Evolutionary conservation across 176 grass and related monocot species (phyloP), one percentile per base, ranked within the genome.

Genomic region (Hsuehochloa calcarea): DNA sequence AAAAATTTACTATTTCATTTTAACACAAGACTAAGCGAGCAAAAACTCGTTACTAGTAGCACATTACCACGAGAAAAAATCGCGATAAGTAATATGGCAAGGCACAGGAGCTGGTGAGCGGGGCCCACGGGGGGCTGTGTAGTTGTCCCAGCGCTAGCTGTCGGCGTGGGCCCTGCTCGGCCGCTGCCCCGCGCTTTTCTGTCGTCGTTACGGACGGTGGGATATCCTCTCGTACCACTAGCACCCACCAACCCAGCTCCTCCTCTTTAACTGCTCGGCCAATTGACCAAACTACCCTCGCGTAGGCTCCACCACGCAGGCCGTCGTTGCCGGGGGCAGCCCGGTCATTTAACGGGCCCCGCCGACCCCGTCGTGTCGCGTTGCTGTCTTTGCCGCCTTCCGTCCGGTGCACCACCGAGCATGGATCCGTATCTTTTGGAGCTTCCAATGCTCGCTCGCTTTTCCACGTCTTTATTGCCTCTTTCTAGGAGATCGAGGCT

Each of bases 181-280:
- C 62, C 46, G 46, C 46, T 15, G 13, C 46, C 13, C 13, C 3
- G 45, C 37, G 37, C 62, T 87, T 80, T 59, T 61, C 79, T 58
- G 61, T 65, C 71, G 83, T 35, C 88, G 78, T 75, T 82, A 65
- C 43, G 78, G 78, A 44, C 70, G 85, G 39, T 78, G 31, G n/a
- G 14, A 56, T 29, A 79, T 83, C 40, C 44, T 3, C 10, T 11
- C 3, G 2, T 9, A 1, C 29, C 0, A 1, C 37, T n/a, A 19
- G 31, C 22, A 20, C 26, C 55, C 10, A 9, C 78, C 22, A 52
- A 68, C 45, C 29, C 1, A 22, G 7, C 16, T 20, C 22, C 37
- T 25, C 5, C 17, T 12, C 17, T 5, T 23, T 23, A 44, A 64
- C 49, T 12, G 16, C 45, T 11, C 6, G 4, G 0, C 4, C 10